Base-by-base conservation (phyloP, 1,139 yeast species). In the Meyerozyma smithsonii region DNA sequence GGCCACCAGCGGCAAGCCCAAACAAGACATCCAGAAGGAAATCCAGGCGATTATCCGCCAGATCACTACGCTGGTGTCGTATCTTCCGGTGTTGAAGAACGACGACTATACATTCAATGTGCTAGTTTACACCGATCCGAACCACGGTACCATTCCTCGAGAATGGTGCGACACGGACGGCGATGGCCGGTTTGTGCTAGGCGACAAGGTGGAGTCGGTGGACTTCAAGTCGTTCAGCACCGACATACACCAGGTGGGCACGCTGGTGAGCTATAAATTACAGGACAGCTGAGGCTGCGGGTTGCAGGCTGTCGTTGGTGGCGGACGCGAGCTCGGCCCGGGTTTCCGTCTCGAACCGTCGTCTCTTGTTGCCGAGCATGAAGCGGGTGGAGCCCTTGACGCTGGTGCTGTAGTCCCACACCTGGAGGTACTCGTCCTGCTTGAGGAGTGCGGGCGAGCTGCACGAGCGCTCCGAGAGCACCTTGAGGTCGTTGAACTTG, bases 21-120 rank as follows among this genome's bases (percentile, higher is more conserved):
- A 65, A 28, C 76, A 68, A 3, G 77, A 72, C 32, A 77, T 84
- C 6, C 90, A 84, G 51, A 69, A 66, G 42, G 95, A 89, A 49
- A 87, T 90, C 14, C 94, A 88, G 55, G 80, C 92, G 0, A 81
- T 90, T 17, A 81, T 90, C 36, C 76, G 96, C 36, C 97, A 90
- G 55, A 85, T 90, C 39, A 88, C 96, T 0, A 88, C 96, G 1
- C 84, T 94, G 39, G 87, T 86, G 1, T 80, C 96, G 0, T 88
- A 88, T 55, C 68, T 90, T 39, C 97, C 97, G 0, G 74, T 84
- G 21, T 64, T 90, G 33, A 69, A 71, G 41, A 78, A 81, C 11
- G 82, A 77, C 28, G 78, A 77, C 19, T 81, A 84, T 52, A 86
- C 96, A 0, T 89, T 90, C 60, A 89, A 86, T 53, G 95, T 90